Evolutionary conservation across 2,329 filamentous ascomycete species (phyloP).

Genomic region (Arthrobotrys sphaeroides): DNA sequence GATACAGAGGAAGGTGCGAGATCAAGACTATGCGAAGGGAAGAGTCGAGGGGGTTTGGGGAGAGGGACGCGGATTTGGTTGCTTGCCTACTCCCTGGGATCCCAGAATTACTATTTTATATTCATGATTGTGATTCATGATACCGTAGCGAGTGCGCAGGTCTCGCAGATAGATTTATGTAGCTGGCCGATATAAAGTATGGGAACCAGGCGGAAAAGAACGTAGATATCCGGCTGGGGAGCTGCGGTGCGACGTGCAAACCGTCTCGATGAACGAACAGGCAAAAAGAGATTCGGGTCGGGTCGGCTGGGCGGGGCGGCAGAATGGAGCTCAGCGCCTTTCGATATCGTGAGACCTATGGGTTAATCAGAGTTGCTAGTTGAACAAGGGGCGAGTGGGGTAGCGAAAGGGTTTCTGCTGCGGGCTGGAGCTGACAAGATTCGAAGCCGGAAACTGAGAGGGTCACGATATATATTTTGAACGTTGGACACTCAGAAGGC

Average conservation of each 20-base stretch:
- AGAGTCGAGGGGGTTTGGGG: not conserved
- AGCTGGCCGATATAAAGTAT: not conserved
- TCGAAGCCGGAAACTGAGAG: not conserved
- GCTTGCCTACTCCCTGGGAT: constrained; percentile 54
- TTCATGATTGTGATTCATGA: constrained; percentile 53
- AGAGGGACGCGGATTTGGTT: constrained; percentile 5
- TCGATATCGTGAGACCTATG: too few relatives aligned
- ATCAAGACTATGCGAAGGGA: not conserved
- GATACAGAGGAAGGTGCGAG: not conserved
- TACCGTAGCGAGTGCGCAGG: constrained; percentile 21
- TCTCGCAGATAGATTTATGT: not conserved
- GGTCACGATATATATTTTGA: not conserved
- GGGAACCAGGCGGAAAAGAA: not conserved
- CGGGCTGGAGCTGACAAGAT: not conserved
- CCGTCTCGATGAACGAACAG: not conserved
- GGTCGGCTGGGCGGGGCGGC: not conserved
- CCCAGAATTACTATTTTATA: constrained; percentile 54
- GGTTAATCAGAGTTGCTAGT: too few relatives aligned
- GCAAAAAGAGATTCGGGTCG: not conserved
- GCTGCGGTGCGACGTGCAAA: constrained; percentile 11
- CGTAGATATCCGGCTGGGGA: constrained; percentile 1
- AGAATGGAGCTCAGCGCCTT: too few relatives aligned
- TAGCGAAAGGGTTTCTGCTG: constrained; percentile 6
- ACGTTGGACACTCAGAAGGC: not conserved
- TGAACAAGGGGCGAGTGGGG: not conserved